phyloP scores from a whole-genome alignment of 2,329 filamentous ascomycete species.

The Aspergillus hiratsukae region DNA sequence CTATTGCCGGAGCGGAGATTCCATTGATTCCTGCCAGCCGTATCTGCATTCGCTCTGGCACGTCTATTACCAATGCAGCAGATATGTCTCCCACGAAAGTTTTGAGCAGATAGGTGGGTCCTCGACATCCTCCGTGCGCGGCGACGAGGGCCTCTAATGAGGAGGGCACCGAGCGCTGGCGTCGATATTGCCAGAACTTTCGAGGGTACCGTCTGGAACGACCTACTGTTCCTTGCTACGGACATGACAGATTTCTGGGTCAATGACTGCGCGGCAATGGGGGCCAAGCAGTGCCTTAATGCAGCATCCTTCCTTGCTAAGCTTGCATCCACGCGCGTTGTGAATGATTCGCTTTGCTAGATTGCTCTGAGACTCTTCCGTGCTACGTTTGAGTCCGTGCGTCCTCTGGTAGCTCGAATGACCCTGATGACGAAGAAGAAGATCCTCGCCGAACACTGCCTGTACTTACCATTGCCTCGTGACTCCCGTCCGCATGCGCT shows the following conservation, averaged over 20 bases:
- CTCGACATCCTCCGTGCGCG: slow-evolving; percentile 22
- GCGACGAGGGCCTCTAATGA: slow-evolving; percentile 5
- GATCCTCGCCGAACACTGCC: slow-evolving; percentile 3
- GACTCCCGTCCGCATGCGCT: slow-evolving; percentile 14
- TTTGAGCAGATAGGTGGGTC: slow-evolving; percentile 19
- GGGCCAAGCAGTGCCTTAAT: slow-evolving; percentile 14
- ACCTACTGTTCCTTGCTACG: slow-evolving; percentile 17
- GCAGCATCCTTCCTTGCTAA: slow-evolving; percentile 20
- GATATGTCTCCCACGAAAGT: slow-evolving; percentile 11
- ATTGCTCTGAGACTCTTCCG: slow-evolving; percentile 18
- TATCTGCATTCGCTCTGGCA: slow-evolving; percentile 18
- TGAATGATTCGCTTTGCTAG: slow-evolving; percentile 18
- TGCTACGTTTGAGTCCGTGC: slow-evolving; percentile 12
- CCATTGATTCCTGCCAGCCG: not conserved
- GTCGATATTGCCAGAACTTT: slow-evolving; percentile 21
- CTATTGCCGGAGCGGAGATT: not conserved
- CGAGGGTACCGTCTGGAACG: slow-evolving; percentile 21
- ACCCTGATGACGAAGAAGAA: slow-evolving; percentile 16
- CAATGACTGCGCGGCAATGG: slow-evolving; percentile 13
- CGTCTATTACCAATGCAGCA: slow-evolving; percentile 18
- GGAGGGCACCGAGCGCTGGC: slow-evolving; percentile 10
- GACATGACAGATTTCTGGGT: slow-evolving; percentile 22
- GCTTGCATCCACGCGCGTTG: slow-evolving; percentile 18
- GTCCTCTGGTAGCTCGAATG: slow-evolving; percentile 8
- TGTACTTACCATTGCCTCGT: slow-evolving; percentile 8